Evolutionary conservation across 2,329 filamentous ascomycete genomes (phyloP).

Genomic region (Lasiodiplodia hormozganensis): DNA sequence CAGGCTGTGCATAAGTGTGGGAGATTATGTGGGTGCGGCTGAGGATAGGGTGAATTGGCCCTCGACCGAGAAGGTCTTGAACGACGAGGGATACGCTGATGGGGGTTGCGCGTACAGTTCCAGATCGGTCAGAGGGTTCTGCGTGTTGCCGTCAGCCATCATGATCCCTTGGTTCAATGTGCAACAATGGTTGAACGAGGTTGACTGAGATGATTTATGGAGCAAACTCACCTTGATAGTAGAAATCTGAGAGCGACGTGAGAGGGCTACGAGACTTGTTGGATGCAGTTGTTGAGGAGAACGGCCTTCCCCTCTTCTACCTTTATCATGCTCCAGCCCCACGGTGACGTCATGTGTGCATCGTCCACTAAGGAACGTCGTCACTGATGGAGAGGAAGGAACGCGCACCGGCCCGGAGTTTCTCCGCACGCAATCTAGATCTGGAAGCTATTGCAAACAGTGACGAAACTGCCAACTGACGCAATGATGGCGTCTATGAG

Average conservation of each 20-base stretch:
- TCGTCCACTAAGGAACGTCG: conserved; percentile 14
- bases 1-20: neutral
- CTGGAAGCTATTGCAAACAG: neutral
- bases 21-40: neutral
- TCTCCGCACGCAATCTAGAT: neutral
- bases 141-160: neutral
- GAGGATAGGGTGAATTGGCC: neutral
- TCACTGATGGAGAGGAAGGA: conserved; percentile 12
- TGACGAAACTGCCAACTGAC: conserved; percentile 24
- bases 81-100: neutral
- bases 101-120: conserved; percentile 12
- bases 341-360: conserved; percentile 27
- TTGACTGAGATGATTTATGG: neutral
- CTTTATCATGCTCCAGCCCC: conserved; percentile 21
- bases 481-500: conserved; percentile 1
- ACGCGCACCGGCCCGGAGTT: conserved; percentile 5
- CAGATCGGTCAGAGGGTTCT: conserved; percentile 11
- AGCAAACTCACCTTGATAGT: neutral
- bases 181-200: neutral
- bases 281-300: conserved; percentile 2
- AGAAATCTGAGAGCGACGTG: neutral
- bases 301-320: neutral
- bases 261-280: neutral
- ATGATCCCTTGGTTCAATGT: neutral
- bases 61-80: neutral